Percentiles rank a stretch among this genome's conserved stretches.
phyloP scores from a whole-genome alignment of 208 protist genomes.

The Acanthamoeba culbertsoni region DNA sequence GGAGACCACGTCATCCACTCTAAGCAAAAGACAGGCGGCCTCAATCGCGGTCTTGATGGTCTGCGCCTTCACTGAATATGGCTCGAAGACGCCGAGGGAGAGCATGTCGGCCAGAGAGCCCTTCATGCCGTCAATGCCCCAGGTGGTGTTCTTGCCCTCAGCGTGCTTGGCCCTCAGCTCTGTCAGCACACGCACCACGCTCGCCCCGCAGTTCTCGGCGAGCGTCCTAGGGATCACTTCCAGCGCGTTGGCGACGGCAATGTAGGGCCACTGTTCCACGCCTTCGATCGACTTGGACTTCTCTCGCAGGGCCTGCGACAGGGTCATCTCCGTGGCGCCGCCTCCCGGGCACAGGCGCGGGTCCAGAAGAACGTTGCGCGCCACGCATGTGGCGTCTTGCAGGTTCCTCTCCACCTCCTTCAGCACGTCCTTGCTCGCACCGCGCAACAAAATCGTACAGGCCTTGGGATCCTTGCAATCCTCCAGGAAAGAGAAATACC shows the following conservation, averaged over 20 bases:
- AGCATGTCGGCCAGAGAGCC: conserved; percentile 95
- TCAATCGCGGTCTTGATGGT: conserved; percentile 97
- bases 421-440: conserved; percentile 99
- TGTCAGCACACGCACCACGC: conserved; percentile 97
- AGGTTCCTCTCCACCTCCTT: conserved; percentile 98
- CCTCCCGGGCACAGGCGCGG: conserved; percentile 98
- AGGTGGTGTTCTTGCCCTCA: conserved; percentile 86
- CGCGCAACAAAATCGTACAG: conserved; percentile 99
- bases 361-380: conserved; percentile 97
- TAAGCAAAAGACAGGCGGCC: conserved; percentile 96
- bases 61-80: conserved; percentile 97
- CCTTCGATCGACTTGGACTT: conserved; percentile 95
- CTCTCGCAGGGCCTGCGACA: conserved; percentile 91
- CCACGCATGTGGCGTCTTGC: conserved; percentile 98
- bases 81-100: conserved; percentile 97
- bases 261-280: conserved; percentile 96
- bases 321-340: conserved; percentile 93
- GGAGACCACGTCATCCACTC: conserved; percentile 99
- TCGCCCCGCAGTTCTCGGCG: conserved; percentile 99
- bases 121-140: conserved; percentile 97
- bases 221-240: conserved; percentile 95
- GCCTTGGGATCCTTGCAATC: conserved; percentile 97
- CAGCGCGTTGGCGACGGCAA: conserved; percentile 92
- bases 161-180: conserved; percentile 95
- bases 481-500: conserved; percentile 99